Evolutionary conservation across 352 stramenopile species (phyloP).

Genomic region (Phytopythium vexans): DNA sequence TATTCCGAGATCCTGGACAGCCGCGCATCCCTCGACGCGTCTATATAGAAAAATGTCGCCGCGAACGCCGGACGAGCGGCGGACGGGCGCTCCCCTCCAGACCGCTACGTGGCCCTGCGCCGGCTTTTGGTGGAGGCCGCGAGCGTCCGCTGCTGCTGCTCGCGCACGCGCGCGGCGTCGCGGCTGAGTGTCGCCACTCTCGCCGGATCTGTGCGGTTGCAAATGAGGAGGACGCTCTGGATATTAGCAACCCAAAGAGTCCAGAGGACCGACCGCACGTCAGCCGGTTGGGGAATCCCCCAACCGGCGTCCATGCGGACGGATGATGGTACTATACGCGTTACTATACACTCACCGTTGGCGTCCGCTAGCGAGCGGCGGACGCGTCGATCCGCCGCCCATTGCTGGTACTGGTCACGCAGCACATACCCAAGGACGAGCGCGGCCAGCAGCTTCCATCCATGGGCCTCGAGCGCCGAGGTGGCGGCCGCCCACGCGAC

Average conservation of each 20-base stretch:
- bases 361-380: conserved; percentile 32
- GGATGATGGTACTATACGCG: background rate
- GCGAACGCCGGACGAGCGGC: too few relatives aligned
- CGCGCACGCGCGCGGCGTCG: conserved; percentile 55
- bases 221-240: conserved; percentile 12
- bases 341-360: conserved; percentile 38
- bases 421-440: conserved; percentile 23
- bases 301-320: conserved; percentile 6
- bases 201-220: conserved; percentile 50
- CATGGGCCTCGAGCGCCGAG: conserved; percentile 39
- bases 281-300: conserved; percentile 7
- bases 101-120: conserved; percentile 28
- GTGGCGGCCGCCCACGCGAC: conserved; percentile 23
- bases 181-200: conserved; percentile 50
- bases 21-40: too few relatives aligned
- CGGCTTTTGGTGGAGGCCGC: background rate
- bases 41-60: too few relatives aligned
- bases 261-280: conserved; percentile 21
- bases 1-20: too few relatives aligned
- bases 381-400: conserved; percentile 22
- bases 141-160: conserved; percentile 47
- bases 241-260: conserved; percentile 3
- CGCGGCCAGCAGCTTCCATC: conserved; percentile 44
- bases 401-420: conserved; percentile 24
- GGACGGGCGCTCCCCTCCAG: conserved; percentile 4